Percentiles rank a stretch among this genome's conserved stretches.
These are phyloP conservation scores for Pseudogymnoascus destructans DNA, from an alignment of 2,329 filamentous ascomycete genomes.

Conservation along the genomic window DNA sequence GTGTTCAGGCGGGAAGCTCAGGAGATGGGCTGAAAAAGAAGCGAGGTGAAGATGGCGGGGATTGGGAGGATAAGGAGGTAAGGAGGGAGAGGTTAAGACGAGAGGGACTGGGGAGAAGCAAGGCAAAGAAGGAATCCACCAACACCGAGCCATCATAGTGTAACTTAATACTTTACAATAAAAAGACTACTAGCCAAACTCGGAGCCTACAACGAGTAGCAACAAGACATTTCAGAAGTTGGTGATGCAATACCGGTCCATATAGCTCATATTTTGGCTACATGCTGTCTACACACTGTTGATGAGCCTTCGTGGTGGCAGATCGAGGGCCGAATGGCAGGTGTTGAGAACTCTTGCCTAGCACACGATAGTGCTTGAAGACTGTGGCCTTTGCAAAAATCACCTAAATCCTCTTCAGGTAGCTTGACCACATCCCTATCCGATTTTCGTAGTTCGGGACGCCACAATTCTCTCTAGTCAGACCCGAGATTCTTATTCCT, in stretches of 20 bases:
- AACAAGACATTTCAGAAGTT: background rate
- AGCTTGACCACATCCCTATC: background rate
- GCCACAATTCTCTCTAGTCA: constrained; percentile 1
- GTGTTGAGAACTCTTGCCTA: constrained; percentile 4
- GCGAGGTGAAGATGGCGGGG: constrained; percentile 28
- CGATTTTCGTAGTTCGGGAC: background rate
- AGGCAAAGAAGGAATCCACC: background rate
- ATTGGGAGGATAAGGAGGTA: constrained; percentile 42
- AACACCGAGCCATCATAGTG: background rate
- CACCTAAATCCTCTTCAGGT: constrained; percentile 1
- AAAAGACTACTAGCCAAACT: background rate
- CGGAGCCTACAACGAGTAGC: background rate
- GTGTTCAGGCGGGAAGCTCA: constrained; percentile 14
- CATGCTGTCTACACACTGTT: constrained; percentile 4
- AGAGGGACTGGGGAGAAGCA: constrained; percentile 42
- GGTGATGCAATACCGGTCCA: background rate
- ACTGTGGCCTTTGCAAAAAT: background rate
- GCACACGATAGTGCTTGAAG: constrained; percentile 5
- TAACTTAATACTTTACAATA: background rate
- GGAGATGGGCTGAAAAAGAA: constrained; percentile 14
- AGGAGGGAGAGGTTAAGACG: constrained; percentile 43
- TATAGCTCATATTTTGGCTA: constrained; percentile 2
- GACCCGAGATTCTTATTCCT: constrained; percentile 39
- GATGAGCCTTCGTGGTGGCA: background rate
- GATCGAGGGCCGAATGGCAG: constrained; percentile 1